Base-by-base conservation (phyloP, 352 stramenopile genomes). In the Pythium utonaiense region DNA sequence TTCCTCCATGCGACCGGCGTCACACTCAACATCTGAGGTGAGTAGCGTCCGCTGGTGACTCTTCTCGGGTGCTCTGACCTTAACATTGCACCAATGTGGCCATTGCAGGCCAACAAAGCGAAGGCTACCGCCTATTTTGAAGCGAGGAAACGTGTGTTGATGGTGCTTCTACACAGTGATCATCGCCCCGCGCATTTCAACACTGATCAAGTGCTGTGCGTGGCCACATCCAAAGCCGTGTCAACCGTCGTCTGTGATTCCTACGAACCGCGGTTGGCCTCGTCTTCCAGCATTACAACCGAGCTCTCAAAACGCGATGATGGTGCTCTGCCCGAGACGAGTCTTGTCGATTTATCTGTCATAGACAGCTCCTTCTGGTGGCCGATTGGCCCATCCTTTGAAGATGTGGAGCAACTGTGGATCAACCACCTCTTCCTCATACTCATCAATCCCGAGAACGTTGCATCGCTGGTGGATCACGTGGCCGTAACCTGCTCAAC, bases 321-420 rank as follows among this genome's bases (percentile, higher is more conserved):
- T 64, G 86, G 86, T 28, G 83, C 78, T 2, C 50, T 95, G 19
- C 86, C 84, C 0, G 79, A 93, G 45, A 80, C 71, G 5, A 79
- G 83, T 36, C 76, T 86, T 3, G 71, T 93, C 21, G 83, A 93
- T 62, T 85, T 84, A 44, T 88, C 80, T 0, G 75, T 93, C 19
- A 77, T 80, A 13, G 77, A 91, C 27, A 91, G 78, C 48, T 81
- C 84, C 1, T 88, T 88, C 30, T 92, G 82, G 85, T 94, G 85
- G 85, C 85, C 85, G 3, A 92, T 79, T 42, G 78, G 80, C 1
- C 53, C 44, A 6, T 3, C 61, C 31, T 41, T 64, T 54, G 22
- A 53, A 49, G 31, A 62, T 57, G 22, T 91, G 25, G 79, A 75
- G 31, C 56, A 70, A 19, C 27, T 86, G 14, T 96, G 86, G 86